phyloP scores from a whole-genome alignment of 306 rosid genomes.

The Dryas octopetala region DNA sequence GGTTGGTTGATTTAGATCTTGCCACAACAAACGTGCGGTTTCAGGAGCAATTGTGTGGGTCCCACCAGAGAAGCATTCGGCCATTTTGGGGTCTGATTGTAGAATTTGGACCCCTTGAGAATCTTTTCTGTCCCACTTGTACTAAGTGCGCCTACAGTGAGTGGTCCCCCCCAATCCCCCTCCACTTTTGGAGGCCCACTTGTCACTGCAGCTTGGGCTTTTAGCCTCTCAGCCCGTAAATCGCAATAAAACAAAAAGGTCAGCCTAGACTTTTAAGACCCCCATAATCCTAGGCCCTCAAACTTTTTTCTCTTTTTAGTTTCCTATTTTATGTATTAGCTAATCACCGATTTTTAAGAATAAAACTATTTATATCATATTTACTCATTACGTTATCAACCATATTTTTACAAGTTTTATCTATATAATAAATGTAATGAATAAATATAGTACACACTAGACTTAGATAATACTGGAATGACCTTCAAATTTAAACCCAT shows the following conservation, averaged over 20 bases:
- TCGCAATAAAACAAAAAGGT: neutral
- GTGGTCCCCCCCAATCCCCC: slow-evolving; percentile 14
- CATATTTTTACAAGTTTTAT: too few species aligned
- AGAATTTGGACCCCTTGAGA: slow-evolving; percentile 10
- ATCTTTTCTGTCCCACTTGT: slow-evolving; percentile 23
- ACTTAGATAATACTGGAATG: too few species aligned
- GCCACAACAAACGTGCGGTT: neutral
- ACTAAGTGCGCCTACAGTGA: slow-evolving; percentile 5
- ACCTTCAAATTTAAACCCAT: neutral
- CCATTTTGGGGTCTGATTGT: neutral
- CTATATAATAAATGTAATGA: too few species aligned
- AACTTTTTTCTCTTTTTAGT: neutral
- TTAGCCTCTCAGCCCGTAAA: too few species aligned
- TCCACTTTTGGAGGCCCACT: slow-evolving; percentile 10
- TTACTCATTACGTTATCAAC: too few species aligned
- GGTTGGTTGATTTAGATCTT: too few species aligned
- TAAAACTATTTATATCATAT: too few species aligned
- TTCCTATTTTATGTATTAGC: neutral
- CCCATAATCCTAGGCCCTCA: neutral
- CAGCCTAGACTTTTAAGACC: neutral
- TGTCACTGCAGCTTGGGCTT: neutral
- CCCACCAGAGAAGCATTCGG: too few species aligned
- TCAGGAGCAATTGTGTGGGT: neutral
- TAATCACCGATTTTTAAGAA: too few species aligned
- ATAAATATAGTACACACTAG: too few species aligned